Evolutionary conservation across 148 eudicot species (phyloP), one percentile per base, ranked within the genome.

Genomic region (Mesembryanthemum crystallinum): DNA sequence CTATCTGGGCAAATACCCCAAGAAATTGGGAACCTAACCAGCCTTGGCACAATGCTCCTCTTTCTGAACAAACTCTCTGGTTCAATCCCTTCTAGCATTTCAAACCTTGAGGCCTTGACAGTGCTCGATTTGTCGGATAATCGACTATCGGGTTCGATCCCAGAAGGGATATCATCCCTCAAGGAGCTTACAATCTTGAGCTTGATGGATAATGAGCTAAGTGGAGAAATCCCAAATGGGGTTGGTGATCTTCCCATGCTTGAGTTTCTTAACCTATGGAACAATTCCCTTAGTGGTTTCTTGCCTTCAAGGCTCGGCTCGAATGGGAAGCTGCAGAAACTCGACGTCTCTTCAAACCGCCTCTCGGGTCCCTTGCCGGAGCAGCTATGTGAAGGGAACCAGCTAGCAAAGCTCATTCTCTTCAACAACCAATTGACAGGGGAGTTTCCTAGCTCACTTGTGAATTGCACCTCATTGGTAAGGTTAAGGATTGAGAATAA

Each of bases 331-430:
- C 70, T 95, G 24, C 85, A 73, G 54, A 82, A 73, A 62, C 80
- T 95, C 57, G 99, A 95, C 54, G 98, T 95, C 11, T 92, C 98
- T 2, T 82, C 99, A 8, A 95, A 95, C 71, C 78, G 47, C 1
- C 81, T 95, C 5, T 39, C 87, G 30, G 99, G 99, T 64, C 71
- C 88, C 1, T 63, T 95, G 59, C 99, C 99, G 4, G 78, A 80
- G 17, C 55, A 81, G 33, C 81, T 95, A 9, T 95, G 99, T 74
- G 72, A 76, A 42, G 86, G 91, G 3, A 89, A 92, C 80, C 78
- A 78, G 68, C 76, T 95, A 0, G 74, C 64, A 11, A 95, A 83
- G 73, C 88, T 95, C 27, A 67, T 89, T 7, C 86, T 95, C 25
- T 95, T 95, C 78, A 79, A 86, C 1, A 95, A 95, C 71, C 45